Evolutionary conservation across 257 asterid species (phyloP).

Genomic region (Thymus mandschuricus): DNA sequence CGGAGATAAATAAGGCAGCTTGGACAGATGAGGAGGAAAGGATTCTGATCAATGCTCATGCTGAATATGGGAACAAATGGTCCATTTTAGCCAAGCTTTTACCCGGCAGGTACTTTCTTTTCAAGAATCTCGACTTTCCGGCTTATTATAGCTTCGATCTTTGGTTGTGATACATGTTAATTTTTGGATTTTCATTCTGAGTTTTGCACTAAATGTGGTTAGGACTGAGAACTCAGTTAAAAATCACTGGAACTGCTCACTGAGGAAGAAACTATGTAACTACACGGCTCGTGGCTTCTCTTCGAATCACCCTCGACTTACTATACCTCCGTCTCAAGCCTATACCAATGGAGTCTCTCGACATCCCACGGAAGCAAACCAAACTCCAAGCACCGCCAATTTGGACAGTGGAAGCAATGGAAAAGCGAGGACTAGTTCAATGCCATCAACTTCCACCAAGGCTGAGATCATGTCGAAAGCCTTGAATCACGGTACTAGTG

Average conservation of each 20-base stretch:
- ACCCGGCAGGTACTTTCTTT: constrained; percentile 55
- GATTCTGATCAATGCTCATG: constrained; percentile 47
- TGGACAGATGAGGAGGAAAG: constrained; percentile 63
- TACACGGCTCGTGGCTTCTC: neutral
- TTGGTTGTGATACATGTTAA: neutral
- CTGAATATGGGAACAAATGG: constrained; percentile 60
- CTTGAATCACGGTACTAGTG: neutral
- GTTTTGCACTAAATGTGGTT: neutral
- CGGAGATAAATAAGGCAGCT: constrained; percentile 50
- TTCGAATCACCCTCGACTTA: neutral
- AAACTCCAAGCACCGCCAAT: neutral
- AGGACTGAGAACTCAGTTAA: constrained; percentile 67
- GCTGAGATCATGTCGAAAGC: neutral
- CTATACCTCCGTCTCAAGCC: too few relatives aligned
- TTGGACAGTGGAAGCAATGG: neutral
- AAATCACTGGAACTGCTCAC: constrained; percentile 66
- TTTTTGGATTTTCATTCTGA: neutral
- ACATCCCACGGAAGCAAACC: neutral
- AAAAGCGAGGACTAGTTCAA: neutral
- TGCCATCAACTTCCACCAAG: neutral
- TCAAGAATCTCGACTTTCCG: neutral
- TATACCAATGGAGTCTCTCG: too few relatives aligned
- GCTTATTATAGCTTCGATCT: neutral
- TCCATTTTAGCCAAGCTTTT: constrained; percentile 54
- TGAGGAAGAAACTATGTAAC: constrained; percentile 42